A percentile compares a stretch with the other conserved stretches of the same genome.
Evolutionary conservation across 768 basidiomycete species (phyloP).

Genomic region (Cyclocybe aegerita): DNA sequence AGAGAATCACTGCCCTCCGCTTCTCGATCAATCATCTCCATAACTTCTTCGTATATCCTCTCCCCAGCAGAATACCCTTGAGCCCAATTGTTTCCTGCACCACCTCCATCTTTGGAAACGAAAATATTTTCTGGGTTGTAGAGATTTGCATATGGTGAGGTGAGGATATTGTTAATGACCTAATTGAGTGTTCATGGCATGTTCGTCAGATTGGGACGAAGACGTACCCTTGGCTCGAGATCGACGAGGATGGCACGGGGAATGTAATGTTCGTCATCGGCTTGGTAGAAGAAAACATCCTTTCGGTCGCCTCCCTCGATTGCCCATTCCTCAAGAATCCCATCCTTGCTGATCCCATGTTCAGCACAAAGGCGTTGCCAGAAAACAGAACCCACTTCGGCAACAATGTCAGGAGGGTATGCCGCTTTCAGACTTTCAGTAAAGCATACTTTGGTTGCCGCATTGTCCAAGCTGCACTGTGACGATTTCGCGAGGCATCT

Average conservation of each 20-base stretch:
- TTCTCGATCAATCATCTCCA: slow-evolving; percentile 99
- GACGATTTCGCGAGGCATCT: slow-evolving; percentile 83
- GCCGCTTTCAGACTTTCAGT: slow-evolving; percentile 9
- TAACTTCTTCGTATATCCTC: slow-evolving; percentile 89
- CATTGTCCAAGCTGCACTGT: slow-evolving; percentile 86
- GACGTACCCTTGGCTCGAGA: slow-evolving; percentile 88
- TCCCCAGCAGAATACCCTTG: slow-evolving; percentile 93
- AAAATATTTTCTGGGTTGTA: slow-evolving; percentile 99
- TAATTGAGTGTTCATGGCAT: slow-evolving; percentile 27
- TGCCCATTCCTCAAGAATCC: slow-evolving; percentile 96
- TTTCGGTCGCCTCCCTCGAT: slow-evolving; percentile 95
- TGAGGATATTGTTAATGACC: slow-evolving; percentile 96
- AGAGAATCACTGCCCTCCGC: slow-evolving; percentile 97
- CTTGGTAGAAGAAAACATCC: slow-evolving; percentile 99
- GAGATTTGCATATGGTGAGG: slow-evolving; percentile 83
- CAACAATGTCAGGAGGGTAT: not conserved
- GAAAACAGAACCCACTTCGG: slow-evolving; percentile 90
- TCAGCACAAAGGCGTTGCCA: slow-evolving; percentile 99
- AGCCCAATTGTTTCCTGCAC: slow-evolving; percentile 99
- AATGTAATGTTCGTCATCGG: slow-evolving; percentile 99
- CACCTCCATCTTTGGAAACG: slow-evolving; percentile 95
- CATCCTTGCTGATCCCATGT: slow-evolving; percentile 95
- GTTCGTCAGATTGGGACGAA: not conserved
- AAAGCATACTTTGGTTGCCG: slow-evolving; percentile 79
- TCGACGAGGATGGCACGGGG: slow-evolving; percentile 96